Conservation (phyloP, 352 stramenopile species). For the Phytopythium delawarense region DNA sequence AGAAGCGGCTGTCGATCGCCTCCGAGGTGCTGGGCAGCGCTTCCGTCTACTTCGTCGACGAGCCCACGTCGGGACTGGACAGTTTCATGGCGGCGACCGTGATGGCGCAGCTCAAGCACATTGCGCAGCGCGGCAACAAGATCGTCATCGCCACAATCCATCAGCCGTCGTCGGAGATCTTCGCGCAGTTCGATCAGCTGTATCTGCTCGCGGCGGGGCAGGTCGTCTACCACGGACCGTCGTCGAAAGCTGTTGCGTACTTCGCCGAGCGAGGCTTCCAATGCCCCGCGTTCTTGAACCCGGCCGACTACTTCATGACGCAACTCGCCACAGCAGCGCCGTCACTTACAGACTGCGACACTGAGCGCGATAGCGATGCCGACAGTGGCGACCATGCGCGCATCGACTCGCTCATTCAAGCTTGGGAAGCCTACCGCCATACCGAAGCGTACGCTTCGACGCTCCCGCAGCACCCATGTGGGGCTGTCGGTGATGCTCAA, state of each 20-base stretch:
- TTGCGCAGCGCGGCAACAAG: constrained; percentile 57
- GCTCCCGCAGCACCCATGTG: background rate
- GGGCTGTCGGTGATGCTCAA: background rate
- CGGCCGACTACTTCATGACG: constrained; percentile 52
- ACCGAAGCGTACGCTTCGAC: background rate
- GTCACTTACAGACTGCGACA: background rate
- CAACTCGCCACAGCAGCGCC: constrained; percentile 24
- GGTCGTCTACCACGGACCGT: constrained; percentile 39
- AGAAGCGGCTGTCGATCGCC: constrained; percentile 74
- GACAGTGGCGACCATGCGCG: constrained; percentile 14
- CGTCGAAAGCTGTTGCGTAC: constrained; percentile 27
- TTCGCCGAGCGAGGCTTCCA: constrained; percentile 27
- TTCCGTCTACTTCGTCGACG: constrained; percentile 75
- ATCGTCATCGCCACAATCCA: constrained; percentile 88
- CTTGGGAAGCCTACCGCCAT: constrained; percentile 13
- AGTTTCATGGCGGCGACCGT: constrained; percentile 43
- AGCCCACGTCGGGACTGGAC: constrained; percentile 62
- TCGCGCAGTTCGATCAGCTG: constrained; percentile 37
- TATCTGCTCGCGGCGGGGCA: constrained; percentile 38
- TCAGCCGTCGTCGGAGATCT: constrained; percentile 55
- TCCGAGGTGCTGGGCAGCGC: constrained; percentile 74
- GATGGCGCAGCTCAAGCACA: constrained; percentile 34
- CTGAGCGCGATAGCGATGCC: constrained; percentile 29
- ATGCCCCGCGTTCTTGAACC: constrained; percentile 42
- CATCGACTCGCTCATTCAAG: constrained; percentile 16